These are phyloP conservation scores for Podila horticola DNA, from an alignment of 192 early-diverging fungal species.

Conservation along the genomic window DNA sequence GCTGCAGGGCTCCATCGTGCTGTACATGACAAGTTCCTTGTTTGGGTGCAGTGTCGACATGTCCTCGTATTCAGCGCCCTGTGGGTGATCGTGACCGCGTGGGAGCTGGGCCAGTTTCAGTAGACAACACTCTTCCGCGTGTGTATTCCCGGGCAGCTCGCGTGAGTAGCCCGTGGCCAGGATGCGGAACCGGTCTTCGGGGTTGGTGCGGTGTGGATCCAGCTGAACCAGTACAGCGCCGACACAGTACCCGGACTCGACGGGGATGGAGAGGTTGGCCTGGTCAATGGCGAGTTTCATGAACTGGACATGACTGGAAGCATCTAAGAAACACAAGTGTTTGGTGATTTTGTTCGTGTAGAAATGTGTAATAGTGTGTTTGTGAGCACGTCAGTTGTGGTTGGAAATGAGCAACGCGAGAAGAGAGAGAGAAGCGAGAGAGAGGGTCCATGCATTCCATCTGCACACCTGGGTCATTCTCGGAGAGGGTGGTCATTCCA, in stretches of 20 bases:
- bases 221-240: constrained; percentile 80
- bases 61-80: background rate
- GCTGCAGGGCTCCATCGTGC: constrained; percentile 98
- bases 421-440: background rate
- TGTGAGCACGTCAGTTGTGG: no score
- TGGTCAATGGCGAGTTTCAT: constrained; percentile 89
- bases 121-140: constrained; percentile 93
- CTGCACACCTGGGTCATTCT: background rate
- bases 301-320: constrained; percentile 67
- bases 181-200: constrained; percentile 52
- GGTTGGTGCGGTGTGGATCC: constrained; percentile 4
- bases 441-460: constrained; percentile 53
- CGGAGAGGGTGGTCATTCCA: background rate
- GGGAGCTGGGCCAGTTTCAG: constrained; percentile 66
- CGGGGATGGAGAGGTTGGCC: constrained; percentile 80
- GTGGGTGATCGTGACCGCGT: background rate
- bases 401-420: no score
- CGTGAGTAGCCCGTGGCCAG: constrained; percentile 90
- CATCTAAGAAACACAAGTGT: constrained; percentile 7
- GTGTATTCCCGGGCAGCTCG: constrained; percentile 96
- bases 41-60: constrained; percentile 15
- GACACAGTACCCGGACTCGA: constrained; percentile 90
- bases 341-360: background rate
- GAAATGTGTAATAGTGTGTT: no score
- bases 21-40: constrained; percentile 80